phyloP scores from a whole-genome alignment of 495 filamentous ascomycete species.

The Elasticomyces elasticus region DNA sequence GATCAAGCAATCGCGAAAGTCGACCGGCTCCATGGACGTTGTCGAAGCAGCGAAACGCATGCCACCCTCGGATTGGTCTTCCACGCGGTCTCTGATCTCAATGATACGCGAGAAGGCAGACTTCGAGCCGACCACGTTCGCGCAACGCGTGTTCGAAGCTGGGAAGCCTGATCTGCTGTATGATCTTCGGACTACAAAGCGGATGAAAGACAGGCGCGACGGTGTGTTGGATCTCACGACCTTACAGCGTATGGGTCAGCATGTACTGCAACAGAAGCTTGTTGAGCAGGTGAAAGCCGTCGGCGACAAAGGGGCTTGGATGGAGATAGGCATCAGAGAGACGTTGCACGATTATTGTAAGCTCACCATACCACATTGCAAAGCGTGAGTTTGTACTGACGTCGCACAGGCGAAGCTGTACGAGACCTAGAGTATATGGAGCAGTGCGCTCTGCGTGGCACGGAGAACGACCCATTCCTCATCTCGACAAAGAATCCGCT shows the following conservation, averaged over 20 bases:
- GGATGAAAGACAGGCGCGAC: not conserved
- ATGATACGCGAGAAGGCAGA: not conserved
- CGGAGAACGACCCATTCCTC: constrained; percentile 5
- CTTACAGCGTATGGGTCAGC: constrained; percentile 9
- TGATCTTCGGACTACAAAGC: not conserved
- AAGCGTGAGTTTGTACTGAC: not conserved
- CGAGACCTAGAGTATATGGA: constrained; percentile 15
- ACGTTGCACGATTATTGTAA: constrained; percentile 16
- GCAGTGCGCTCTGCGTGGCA: not conserved
- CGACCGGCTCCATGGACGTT: not conserved
- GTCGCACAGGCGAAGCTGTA: constrained; percentile 1
- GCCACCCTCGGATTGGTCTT: not conserved
- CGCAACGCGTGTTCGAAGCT: constrained; percentile 12
- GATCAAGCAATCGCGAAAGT: not conserved
- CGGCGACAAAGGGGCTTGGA: constrained; percentile 6
- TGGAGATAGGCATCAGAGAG: constrained; percentile 10
- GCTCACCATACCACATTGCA: not conserved
- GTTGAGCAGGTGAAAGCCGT: constrained; percentile 16
- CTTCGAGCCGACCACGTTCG: not conserved
- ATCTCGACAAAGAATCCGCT: constrained; percentile 5
- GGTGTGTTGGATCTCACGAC: constrained; percentile 13
- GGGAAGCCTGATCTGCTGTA: constrained; percentile 12
- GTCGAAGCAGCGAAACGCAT: not conserved
- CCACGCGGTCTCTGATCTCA: constrained; percentile 3
- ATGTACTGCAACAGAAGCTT: constrained; percentile 13